A percentile compares a stretch with the other conserved stretches of the same genome.
Evolutionary conservation across 371 early-diverging fungal genomes (phyloP).

Genomic region (Quaeritorhiza haematococci): DNA sequence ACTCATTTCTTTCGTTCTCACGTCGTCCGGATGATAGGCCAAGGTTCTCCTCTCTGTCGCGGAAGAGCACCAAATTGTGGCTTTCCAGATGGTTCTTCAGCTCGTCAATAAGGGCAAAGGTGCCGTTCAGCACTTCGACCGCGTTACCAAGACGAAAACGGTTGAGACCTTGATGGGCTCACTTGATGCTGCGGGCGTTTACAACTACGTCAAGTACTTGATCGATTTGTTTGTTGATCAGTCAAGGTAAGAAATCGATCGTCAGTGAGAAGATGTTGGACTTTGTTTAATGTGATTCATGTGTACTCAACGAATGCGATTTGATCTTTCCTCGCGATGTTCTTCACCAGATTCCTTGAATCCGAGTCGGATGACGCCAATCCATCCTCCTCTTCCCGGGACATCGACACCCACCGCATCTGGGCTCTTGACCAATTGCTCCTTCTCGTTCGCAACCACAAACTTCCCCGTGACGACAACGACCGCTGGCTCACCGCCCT

Average conservation of each 20-base stretch:
- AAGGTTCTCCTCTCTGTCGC: conserved; percentile 22
- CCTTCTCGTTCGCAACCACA: conserved; percentile 61
- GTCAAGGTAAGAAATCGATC: too few relatives aligned
- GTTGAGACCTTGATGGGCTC: conserved; percentile 68
- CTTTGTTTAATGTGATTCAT: too few relatives aligned
- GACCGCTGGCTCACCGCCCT: not conserved
- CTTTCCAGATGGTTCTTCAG: conserved; percentile 66
- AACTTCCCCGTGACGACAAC: conserved; percentile 52
- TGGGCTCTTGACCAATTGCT: conserved; percentile 83
- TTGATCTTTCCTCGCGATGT: conserved; percentile 12
- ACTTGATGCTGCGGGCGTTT: conserved; percentile 63
- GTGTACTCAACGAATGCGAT: not conserved
- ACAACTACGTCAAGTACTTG: conserved; percentile 67
- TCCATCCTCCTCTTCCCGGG: not conserved
- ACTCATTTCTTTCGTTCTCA: conserved; percentile 10
- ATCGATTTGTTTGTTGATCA: conserved; percentile 57
- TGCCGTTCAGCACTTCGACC: conserved; percentile 68
- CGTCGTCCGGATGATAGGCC: conserved; percentile 11
- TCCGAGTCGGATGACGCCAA: not conserved
- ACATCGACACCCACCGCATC: conserved; percentile 53
- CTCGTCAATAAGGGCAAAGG: conserved; percentile 55
- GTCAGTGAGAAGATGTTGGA: too few relatives aligned
- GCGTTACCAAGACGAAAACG: conserved; percentile 67
- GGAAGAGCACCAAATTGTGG: conserved; percentile 47
- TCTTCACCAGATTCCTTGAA: not conserved